Evolutionary conservation across 2,329 filamentous ascomycete species (phyloP), one percentile per base, ranked within the genome.

Genomic region (Rhynchosporium secalis): DNA sequence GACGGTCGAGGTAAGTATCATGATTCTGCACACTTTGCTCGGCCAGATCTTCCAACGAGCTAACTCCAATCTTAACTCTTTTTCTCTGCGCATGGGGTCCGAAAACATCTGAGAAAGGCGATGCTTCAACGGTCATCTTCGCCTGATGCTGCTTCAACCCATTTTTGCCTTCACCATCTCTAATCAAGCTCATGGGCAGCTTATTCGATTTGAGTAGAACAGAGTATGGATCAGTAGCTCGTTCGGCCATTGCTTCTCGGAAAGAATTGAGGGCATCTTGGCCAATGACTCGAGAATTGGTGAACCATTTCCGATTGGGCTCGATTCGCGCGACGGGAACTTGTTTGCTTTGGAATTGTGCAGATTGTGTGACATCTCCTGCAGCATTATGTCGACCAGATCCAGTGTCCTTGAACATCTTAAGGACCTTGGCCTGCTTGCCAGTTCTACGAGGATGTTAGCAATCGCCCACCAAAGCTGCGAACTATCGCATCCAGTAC

Each of bases 161-260:
- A 72, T 96, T 94, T 70, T 88, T 84, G 52, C 87, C 83, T 62
- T 88, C 82, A 60, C 85, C 85, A 72, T 98, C 94, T 65, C 87
- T 84, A 73, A 99, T 96, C 75, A 99, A 79, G 69, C 87, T 94
- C 92, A 99, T 94, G 46, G 95, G 95, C 55, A 99, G 83, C 80
- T 98, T 98, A 78, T 98, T 98, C 69, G 90, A 90, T 80, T 97
- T 97, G 67, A 99, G 82, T n/a, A 98, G 85, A 64, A 96, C 95
- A 64, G 90, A 89, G 76, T 96, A 97, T 0, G 95, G 95, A 73
- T 99, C 92, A 20, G 88, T 87, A 58, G 91, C 88, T 76, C 93
- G 90, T 76, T 96, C 92, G 47, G 91, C 91, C 78, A 99, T 94
- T 31, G 95, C 95, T 64, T 93, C 89, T 65, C 95, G 87, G 78